Evolutionary conservation across 148 eudicot species (phyloP), one percentile per base, ranked within the genome.

Genomic region (Amaranthus cruentus): DNA sequence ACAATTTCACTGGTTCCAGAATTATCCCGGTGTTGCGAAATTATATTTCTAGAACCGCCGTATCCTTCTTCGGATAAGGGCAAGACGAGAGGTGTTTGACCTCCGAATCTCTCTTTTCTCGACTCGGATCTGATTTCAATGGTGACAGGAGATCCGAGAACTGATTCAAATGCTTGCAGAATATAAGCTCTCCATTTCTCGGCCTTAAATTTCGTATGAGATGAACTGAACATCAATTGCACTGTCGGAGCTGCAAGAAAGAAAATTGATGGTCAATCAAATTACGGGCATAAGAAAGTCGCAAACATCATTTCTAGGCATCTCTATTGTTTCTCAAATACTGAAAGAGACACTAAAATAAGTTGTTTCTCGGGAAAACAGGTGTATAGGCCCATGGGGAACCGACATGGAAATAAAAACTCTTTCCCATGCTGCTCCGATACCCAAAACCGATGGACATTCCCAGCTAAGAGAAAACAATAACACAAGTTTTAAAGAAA

Each of bases 151-250:
- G 95, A 85, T 15, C 89, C 90, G 46, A 94, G 91, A 77, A 90
- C 91, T 52, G 85, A 81, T 81, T 94, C 98, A 63, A 91, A 91
- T 77, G 98, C 98, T 84, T 85, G 93, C 70, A 94, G 59, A 73
- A 94, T 87, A 70, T 94, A 88, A 3, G 79, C 68, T 80, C 82
- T 91, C 52, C 82, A 83, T 71, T 88, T 94, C 71, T 94, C 98
- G 4, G 96, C 97, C 82, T 84, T 89, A 4, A 91, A 81, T 84
- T 87, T 91, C 55, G 87, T 77, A 78, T 81, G 79, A 28, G 84
- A 84, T 54, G 98, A 89, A 65, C 84, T 91, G 85, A 94, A 89
- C 78, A 81, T 75, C 81, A 94, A 78, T 70, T 84, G 91, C 59
- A 85, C 93, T 28, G 97, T 86, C 55, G 90, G 90, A 79, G 93